Evolutionary conservation across 768 basidiomycete genomes (phyloP).

Genomic region (Pulveroboletus sp.): DNA sequence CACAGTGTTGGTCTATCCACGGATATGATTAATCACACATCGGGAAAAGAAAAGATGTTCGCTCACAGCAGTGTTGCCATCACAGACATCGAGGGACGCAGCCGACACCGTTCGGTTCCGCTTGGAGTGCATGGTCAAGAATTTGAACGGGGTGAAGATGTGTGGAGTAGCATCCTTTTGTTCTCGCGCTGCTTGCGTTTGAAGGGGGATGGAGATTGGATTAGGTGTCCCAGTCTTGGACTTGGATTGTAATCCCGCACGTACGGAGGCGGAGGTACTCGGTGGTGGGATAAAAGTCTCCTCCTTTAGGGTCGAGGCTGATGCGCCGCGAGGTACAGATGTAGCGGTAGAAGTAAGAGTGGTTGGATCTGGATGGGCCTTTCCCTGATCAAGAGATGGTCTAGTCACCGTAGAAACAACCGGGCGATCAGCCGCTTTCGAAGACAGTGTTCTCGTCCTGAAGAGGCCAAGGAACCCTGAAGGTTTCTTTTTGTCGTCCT

Average conservation of each 20-base stretch:
- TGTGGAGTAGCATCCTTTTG: conserved; percentile 42
- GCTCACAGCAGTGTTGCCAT: conserved; percentile 72
- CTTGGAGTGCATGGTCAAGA: conserved; percentile 48
- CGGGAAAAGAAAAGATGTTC: neutral
- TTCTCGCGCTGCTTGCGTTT: conserved; percentile 30
- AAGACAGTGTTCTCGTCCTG: conserved; percentile 30
- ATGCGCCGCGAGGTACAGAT: conserved; percentile 14
- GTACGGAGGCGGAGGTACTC: conserved; percentile 3
- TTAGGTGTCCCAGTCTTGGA: conserved; percentile 17
- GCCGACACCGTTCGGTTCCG: conserved; percentile 67
- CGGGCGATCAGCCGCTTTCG: conserved; percentile 26
- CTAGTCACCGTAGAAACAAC: conserved; percentile 18
- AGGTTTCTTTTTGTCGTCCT: conserved; percentile 32
- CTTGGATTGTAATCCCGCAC: conserved; percentile 15
- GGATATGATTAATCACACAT: conserved; percentile 2
- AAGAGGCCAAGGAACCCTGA: conserved; percentile 30
- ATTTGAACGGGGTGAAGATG: conserved; percentile 62
- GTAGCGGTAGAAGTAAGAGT: neutral
- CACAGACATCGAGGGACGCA: conserved; percentile 73
- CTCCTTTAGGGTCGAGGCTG: conserved; percentile 19
- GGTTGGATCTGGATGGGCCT: conserved; percentile 7
- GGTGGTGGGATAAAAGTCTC: conserved; percentile 1
- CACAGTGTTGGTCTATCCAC: conserved; percentile 60
- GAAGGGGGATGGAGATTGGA: conserved; percentile 29
- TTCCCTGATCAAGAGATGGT: conserved; percentile 21